Evolutionary conservation across 768 basidiomycete species (phyloP), one percentile per base, ranked within the genome.

Genomic region (Calvatia gigantea): DNA sequence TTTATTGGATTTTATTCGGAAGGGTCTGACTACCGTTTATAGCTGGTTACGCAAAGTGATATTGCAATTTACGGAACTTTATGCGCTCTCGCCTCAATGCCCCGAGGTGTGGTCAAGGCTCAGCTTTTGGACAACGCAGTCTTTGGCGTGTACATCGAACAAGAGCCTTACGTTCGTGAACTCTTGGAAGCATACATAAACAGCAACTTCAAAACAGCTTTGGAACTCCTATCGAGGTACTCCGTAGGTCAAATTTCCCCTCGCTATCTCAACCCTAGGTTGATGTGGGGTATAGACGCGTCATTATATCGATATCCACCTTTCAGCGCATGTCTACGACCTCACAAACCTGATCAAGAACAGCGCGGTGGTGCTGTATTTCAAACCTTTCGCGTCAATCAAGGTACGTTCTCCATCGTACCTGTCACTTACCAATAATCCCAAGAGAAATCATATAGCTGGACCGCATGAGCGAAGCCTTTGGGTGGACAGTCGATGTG

Each of bases 331-430:
- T 64, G 77, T 93, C 35, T 61, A 70, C 49, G 78, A 79, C 9
- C 75, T 98, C 45, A 81, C 82, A 33, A 78, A 76, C 62, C 75
- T 83, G 28, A 88, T 98, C 69, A 84, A 83, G 37, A 84, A 87
- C 61, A 85, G 84, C 57, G 87, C 92, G 0, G 77, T 98, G 46
- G 78, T 81, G n/a, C 81, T 93, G 45, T 98, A 95, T 71, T 94
- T 97, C 76, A 82, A 86, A 62, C 95, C 95, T 0, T 98, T 94
- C 69, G 79, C 88, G 25, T 84, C 89, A 7, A 91, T 97, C 66
- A 79, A 48, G 29, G 54, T 49, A 49, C 3, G 37, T 6, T 32
- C 27, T 15, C 25, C 3, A 7, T 5, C 35, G 9, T 23, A 9
- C 33, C 12, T 4, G 4, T n/a, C 7, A 12, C 9, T 8, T 7